Evolutionary conservation across 2,329 filamentous ascomycete genomes (phyloP), one percentile per base, ranked within the genome.

Genomic region (Apiospora saccharicola): DNA sequence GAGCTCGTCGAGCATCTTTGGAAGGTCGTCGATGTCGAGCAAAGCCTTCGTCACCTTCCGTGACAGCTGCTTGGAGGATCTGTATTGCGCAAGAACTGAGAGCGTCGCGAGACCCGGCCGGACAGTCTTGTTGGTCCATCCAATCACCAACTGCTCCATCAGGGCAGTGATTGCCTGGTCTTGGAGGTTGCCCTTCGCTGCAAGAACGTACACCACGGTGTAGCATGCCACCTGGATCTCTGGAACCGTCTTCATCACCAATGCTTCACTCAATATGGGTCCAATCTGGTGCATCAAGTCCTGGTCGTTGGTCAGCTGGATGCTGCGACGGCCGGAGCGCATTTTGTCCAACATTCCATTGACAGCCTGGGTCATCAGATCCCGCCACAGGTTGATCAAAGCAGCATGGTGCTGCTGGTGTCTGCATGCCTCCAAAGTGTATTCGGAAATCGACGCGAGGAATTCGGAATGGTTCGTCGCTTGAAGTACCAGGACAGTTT

Each of bases 321-420:
- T 88, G 73, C 91, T 90, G 75, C 88, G 88, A 75, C 94, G 89
- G 70, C 95, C 95, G 1, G 94, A 95, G 75, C 90, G 90, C 74
- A 91, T 88, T 71, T 88, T 89, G 78, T 97, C 94, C 72, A 98
- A 84, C 86, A 96, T 94, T 43, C 91, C 92, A 74, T 94, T 93
- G 72, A 97, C 88, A 14, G 95, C 91, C 82, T 99, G 95, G 0
- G 94, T 94, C 81, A 93, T 92, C 70, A 98, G 87, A 67, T 94
- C 93, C 5, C 93, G 94, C 96, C 96, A 99, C 80, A 99, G 98
- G 0, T 94, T 92, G 71, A 98, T 84, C 73, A 98, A 84, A 1
- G 91, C 90, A 51, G 94, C 90, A 77, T 96, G 93, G 71, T 96
- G 91, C 72, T 94, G 91, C 70, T 90, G 89, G 53, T 89, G 86